Base-by-base conservation (phyloP, 2,329 filamentous ascomycete genomes). In the Alternaria ventricosa region DNA sequence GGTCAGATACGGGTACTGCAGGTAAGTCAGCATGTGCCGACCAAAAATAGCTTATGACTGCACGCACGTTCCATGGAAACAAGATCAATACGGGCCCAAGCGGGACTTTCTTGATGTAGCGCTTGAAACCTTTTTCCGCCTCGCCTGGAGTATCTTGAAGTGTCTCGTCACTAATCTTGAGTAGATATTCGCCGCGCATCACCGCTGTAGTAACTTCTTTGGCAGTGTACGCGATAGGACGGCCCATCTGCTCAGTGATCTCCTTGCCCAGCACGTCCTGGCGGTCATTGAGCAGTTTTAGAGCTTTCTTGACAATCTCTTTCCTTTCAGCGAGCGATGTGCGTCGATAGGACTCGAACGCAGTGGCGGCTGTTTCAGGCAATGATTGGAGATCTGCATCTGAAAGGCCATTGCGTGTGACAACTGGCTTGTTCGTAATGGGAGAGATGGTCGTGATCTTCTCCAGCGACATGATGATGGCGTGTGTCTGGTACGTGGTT, bases 51-150 rank as follows among this genome's bases (percentile, higher is more conserved):
- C 33, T 23, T 33, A n/a, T 64, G 57, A 60, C 58, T 60, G 57
- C 63, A 86, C 93, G 82, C 82, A 96, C 94, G 82, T 98, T 98
- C 95, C 95, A 98, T 1, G 95, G 92, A 81, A 97, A 97, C 64
- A 98, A 88, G 69, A 97, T 87, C 63, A 98, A 86, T 15, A 96
- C 92, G 11, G 94, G 93, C 1, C 95, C 95, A 56, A 97, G 88
- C 1, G 95, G 93, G 9, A 93, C 88, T 81, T 96, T 97, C 79
- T 90, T 90, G 77, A 98, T 93, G 77, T 92, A 97, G 69, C 95
- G 87, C 82, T 90, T 94, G 84, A 97, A 97, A 0, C 95, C 94
- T 75, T 91, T 88, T 82, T 98, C 93, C 3, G 88, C 81, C 78
- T 97, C 93, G 9, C 94, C 94, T 28, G 91, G 87, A 0, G 93